phyloP scores from a whole-genome alignment of 1,284 basidiomycete genomes.

The Cystobasidium slooffiae region DNA sequence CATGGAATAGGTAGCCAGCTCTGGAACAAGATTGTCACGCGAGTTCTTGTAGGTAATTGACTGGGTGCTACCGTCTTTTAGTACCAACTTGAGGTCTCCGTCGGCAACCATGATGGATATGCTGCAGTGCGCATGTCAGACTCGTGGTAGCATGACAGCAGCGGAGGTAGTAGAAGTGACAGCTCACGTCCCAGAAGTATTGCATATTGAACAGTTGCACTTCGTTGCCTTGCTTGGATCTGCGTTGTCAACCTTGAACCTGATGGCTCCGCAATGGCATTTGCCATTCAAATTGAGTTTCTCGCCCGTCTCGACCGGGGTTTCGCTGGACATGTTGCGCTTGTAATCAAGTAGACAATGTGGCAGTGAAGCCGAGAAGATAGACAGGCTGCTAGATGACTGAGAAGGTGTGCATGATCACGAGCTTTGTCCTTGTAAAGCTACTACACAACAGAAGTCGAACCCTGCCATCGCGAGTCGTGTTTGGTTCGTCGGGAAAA shows the following conservation, averaged over 20 bases:
- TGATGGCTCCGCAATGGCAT: constrained; percentile 1
- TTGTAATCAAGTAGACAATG: not conserved
- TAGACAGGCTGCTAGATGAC: too few relatives aligned
- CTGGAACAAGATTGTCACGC: not conserved
- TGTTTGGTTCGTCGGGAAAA: too few relatives aligned
- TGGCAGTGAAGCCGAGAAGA: too few relatives aligned
- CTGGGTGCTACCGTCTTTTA: not conserved
- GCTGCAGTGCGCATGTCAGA: not conserved
- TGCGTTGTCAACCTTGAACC: constrained; percentile 3
- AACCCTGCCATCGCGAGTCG: too few relatives aligned
- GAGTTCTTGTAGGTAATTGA: constrained; percentile 9
- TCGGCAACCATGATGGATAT: not conserved
- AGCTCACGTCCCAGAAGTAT: not conserved
- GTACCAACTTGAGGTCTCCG: not conserved
- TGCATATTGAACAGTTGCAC: constrained; percentile 6
- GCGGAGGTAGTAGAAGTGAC: not conserved
- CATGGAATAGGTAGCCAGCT: not conserved
- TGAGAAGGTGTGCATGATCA: too few relatives aligned
- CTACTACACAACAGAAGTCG: too few relatives aligned
- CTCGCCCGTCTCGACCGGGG: not conserved
- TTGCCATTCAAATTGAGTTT: not conserved
- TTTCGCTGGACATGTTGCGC: not conserved
- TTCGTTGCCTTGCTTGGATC: not conserved
- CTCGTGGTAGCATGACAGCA: not conserved
- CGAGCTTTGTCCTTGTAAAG: too few relatives aligned